Percentiles rank a stretch among this genome's conserved stretches.
Conservation (phyloP, 768 basidiomycete species). For the Lactifluus volemus region DNA sequence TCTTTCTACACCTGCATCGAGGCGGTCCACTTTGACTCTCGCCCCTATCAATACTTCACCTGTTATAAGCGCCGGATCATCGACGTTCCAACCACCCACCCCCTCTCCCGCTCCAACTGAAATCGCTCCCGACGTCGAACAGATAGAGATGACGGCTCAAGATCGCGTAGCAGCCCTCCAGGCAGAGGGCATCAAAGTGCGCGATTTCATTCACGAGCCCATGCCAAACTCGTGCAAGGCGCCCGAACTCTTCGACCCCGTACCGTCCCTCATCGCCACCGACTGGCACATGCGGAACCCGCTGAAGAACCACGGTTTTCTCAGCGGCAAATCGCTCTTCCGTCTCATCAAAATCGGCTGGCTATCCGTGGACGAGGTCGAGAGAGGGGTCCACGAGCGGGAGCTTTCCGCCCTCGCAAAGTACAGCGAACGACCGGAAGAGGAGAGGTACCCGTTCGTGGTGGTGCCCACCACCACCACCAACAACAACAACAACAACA, state of each 20-base stretch:
- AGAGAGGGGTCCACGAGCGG: constrained; percentile 17
- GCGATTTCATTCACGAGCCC: constrained; percentile 26
- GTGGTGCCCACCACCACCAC: neutral
- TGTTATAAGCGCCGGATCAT: neutral
- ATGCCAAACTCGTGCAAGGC: constrained; percentile 5
- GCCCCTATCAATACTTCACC: neutral
- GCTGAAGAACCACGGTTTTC: neutral
- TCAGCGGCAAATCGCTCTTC: constrained; percentile 21
- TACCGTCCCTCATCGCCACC: constrained; percentile 21
- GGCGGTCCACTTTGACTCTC: neutral
- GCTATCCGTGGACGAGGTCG: constrained; percentile 24
- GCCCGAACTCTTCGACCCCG: constrained; percentile 23
- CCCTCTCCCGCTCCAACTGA: constrained; percentile 26
- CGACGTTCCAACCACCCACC: neutral
- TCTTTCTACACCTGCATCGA: neutral
- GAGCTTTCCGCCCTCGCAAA: constrained; percentile 20
- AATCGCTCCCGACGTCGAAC: constrained; percentile 18
- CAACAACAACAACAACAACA: too few relatives aligned
- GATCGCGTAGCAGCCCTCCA: constrained; percentile 8
- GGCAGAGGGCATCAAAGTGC: constrained; percentile 26
- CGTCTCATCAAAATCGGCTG: constrained; percentile 24
- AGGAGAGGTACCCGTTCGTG: constrained; percentile 22
- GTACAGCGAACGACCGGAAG: constrained; percentile 21
- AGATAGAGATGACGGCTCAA: constrained; percentile 5
- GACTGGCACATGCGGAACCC: constrained; percentile 25